These are phyloP conservation scores for Closterium sp. DNA, from an alignment of 139 green algal species.

Conservation along the genomic window DNA sequence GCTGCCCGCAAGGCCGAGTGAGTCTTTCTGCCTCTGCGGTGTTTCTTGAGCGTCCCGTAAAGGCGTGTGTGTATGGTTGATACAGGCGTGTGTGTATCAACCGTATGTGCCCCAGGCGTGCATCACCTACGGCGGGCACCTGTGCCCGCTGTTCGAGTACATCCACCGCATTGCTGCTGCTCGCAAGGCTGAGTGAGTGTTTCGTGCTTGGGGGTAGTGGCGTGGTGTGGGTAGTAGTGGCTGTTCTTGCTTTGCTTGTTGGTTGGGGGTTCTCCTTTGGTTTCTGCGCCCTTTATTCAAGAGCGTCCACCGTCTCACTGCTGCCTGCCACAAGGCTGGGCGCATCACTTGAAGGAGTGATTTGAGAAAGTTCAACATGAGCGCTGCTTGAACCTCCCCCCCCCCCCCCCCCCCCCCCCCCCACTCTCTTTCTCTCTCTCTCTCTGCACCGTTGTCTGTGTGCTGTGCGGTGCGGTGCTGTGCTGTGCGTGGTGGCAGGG, in stretches of 20 bases:
- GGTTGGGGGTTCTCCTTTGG: background rate
- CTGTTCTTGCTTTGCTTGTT: too few relatives aligned
- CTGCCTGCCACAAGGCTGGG: background rate
- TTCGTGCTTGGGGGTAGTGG: too few relatives aligned
- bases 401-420: too few relatives aligned
- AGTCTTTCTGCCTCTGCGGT: background rate
- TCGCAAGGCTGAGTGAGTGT: background rate
- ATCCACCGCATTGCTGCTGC: slow-evolving; percentile 11
- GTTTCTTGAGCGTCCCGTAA: background rate
- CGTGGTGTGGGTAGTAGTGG: too few relatives aligned
- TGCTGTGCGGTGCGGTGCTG: background rate
- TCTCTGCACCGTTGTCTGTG: background rate
- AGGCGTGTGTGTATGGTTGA: too few relatives aligned
- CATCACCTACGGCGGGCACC: slow-evolving; percentile 8
- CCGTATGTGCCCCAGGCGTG: background rate
- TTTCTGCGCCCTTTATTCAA: slow-evolving; percentile 9
- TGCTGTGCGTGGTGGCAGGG: background rate
- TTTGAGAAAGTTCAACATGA: too few relatives aligned
- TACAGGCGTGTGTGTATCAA: too few relatives aligned
- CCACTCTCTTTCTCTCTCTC: too few relatives aligned
- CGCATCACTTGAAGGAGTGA: too few relatives aligned
- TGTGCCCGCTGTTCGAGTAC: slow-evolving; percentile 27
- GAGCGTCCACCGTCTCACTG: slow-evolving; percentile 15
- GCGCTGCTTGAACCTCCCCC: too few relatives aligned
- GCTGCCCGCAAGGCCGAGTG: background rate